phyloP scores from a whole-genome alignment of 2,329 filamentous ascomycete genomes.

The Aspergillus aculeatinus region DNA sequence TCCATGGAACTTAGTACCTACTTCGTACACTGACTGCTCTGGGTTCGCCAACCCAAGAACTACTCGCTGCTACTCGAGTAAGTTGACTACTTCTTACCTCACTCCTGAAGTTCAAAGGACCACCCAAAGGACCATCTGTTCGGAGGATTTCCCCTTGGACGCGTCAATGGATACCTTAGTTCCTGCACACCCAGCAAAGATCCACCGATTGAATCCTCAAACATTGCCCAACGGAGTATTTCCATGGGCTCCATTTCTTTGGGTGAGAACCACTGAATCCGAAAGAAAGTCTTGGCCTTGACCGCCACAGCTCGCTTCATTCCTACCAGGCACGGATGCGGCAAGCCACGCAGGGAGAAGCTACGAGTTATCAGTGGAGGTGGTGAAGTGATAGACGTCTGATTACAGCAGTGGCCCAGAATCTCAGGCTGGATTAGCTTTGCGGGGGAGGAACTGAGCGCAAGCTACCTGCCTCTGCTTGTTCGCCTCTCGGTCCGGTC shows the following conservation, averaged over 20 bases:
- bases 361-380: neutral
- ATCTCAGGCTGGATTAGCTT: conserved; percentile 8
- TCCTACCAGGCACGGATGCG: neutral
- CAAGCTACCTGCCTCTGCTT: neutral
- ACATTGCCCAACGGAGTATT: neutral
- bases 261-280: neutral
- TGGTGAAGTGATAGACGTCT: neutral
- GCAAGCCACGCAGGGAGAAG: neutral
- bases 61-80: too few species aligned
- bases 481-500: conserved; percentile 6
- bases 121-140: neutral
- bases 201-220: neutral
- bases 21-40: neutral
- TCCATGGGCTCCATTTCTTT: neutral
- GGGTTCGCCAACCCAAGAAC: too few species aligned
- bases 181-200: neutral
- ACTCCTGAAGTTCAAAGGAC: neutral
- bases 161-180: neutral
- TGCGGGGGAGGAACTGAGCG: conserved; percentile 8
- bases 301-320: neutral
- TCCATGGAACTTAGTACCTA: neutral
- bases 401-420: neutral
- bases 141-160: neutral
- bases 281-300: neutral
- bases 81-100: too few species aligned